A percentile compares a stretch with the other conserved stretches of the same genome.
Evolutionary conservation across 371 early-diverging fungal genomes (phyloP).

Genomic region (Mucor irregularis): DNA sequence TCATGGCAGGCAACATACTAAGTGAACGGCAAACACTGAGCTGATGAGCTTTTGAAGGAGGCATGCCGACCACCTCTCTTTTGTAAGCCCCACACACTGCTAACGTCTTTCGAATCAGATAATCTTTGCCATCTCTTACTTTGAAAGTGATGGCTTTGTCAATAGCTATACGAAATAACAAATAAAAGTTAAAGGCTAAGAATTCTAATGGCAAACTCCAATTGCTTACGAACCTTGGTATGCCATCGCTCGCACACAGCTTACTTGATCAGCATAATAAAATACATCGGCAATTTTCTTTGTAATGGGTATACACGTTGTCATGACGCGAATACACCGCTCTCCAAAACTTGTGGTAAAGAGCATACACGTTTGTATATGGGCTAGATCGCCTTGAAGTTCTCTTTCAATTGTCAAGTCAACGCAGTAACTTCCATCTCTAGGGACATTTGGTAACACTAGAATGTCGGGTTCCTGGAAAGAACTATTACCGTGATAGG

Average conservation of each 20-base stretch:
- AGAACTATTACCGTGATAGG: conserved; percentile 90
- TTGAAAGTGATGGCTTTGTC: conserved; percentile 71
- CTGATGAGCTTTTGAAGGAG: conserved; percentile 52
- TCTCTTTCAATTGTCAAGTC: conserved; percentile 76
- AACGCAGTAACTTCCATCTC: conserved; percentile 81
- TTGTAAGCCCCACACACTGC: conserved; percentile 74
- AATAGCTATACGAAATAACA: conserved; percentile 35
- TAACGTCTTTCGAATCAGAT: conserved; percentile 57
- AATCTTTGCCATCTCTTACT: conserved; percentile 78
- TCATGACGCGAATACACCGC: conserved; percentile 83
- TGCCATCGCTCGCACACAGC: conserved; percentile 59
- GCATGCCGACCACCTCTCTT: conserved; percentile 54
- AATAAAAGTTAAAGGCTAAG: neutral
- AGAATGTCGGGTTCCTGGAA: conserved; percentile 82
- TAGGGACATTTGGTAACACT: conserved; percentile 81
- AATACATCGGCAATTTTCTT: conserved; percentile 5
- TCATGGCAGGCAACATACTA: conserved; percentile 67
- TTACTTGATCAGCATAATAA: conserved; percentile 66
- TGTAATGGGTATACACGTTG: conserved; percentile 72
- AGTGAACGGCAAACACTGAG: conserved; percentile 69
- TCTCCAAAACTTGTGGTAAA: conserved; percentile 72
- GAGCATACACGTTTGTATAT: conserved; percentile 86
- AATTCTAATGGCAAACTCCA: too few relatives aligned
- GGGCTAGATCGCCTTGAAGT: conserved; percentile 64
- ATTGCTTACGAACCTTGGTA: conserved; percentile 71